These are phyloP conservation scores for Begonia fuchsioides DNA, from an alignment of 306 rosid genomes.

Conservation along the genomic window DNA sequence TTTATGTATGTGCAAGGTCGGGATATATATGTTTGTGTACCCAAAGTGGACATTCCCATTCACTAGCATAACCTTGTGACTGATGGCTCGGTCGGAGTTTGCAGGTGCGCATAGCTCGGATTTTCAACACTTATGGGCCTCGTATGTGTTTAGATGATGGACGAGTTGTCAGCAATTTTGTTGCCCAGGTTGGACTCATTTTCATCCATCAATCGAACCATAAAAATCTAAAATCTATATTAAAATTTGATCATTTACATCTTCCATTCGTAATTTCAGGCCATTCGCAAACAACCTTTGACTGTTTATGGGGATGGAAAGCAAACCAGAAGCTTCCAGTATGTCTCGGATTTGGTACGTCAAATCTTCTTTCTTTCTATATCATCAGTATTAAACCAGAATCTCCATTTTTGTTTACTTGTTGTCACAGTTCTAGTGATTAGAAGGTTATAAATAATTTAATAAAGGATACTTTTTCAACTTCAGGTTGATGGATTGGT, in stretches of 20 bases:
- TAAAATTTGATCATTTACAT: too few species aligned
- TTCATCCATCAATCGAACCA: too few species aligned
- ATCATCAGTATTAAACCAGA: neutral
- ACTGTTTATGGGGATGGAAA: slow-evolving; percentile 91
- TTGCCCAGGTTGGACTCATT: slow-evolving; percentile 56
- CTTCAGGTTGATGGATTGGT: slow-evolving; percentile 67
- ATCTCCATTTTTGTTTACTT: too few species aligned
- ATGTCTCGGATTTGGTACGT: slow-evolving; percentile 84
- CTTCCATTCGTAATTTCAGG: slow-evolving; percentile 25
- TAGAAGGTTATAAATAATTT: too few species aligned
- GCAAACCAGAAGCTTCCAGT: slow-evolving; percentile 96
- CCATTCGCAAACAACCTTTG: slow-evolving; percentile 77
- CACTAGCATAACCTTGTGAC: neutral
- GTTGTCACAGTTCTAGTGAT: too few species aligned
- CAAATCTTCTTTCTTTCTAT: slow-evolving; percentile 1
- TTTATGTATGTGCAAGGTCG: too few species aligned
- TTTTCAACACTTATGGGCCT: slow-evolving; percentile 87
- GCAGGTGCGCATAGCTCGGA: slow-evolving; percentile 95
- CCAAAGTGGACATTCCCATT: too few species aligned
- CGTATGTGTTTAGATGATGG: slow-evolving; percentile 99
- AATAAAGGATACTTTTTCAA: neutral
- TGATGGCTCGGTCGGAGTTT: slow-evolving; percentile 10
- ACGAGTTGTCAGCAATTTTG: slow-evolving; percentile 98
- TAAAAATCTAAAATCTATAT: too few species aligned
- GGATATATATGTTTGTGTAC: too few species aligned